Conservation (phyloP, 108 stramenopile genomes). For the Tribonema minus region DNA sequence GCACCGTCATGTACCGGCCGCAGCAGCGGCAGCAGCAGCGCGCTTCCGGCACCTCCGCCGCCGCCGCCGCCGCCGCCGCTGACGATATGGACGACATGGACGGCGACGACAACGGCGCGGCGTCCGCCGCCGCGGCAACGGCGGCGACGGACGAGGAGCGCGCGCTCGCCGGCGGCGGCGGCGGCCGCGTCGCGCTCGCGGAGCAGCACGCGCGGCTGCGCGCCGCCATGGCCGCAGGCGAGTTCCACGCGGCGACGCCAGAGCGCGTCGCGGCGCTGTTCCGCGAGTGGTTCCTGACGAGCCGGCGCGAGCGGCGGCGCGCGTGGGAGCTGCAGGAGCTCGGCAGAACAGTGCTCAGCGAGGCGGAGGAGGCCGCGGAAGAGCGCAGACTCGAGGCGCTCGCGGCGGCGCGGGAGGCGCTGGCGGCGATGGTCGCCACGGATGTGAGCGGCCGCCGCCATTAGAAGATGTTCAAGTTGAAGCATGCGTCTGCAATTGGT, state of each 20-base stretch:
- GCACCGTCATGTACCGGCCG: no score
- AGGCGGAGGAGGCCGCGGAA: neutral
- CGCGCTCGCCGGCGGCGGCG: neutral
- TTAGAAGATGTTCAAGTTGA: no score
- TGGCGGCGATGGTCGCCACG: neutral
- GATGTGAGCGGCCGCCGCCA: no score
- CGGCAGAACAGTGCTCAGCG: conserved; percentile 1
- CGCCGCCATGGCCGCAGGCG: neutral
- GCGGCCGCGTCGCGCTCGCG: neutral
- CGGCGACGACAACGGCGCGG: no score
- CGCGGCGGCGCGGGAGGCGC: neutral
- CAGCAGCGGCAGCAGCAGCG: no score
- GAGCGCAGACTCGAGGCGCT: neutral
- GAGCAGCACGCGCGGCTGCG: neutral
- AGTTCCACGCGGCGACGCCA: neutral
- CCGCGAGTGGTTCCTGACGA: conserved; percentile 1
- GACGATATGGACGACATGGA: no score
- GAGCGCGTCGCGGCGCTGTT: conserved; percentile 1
- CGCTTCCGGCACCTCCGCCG: no score
- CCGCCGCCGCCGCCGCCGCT: neutral
- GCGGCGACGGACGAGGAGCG: neutral
- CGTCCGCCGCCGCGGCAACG: neutral
- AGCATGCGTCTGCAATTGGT: no score
- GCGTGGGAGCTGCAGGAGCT: conserved; percentile 21
- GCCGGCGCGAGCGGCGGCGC: conserved; percentile 9